These are phyloP conservation scores for Cordyceps javanica DNA, from an alignment of 2,329 filamentous ascomycete species.

Conservation along the genomic window DNA sequence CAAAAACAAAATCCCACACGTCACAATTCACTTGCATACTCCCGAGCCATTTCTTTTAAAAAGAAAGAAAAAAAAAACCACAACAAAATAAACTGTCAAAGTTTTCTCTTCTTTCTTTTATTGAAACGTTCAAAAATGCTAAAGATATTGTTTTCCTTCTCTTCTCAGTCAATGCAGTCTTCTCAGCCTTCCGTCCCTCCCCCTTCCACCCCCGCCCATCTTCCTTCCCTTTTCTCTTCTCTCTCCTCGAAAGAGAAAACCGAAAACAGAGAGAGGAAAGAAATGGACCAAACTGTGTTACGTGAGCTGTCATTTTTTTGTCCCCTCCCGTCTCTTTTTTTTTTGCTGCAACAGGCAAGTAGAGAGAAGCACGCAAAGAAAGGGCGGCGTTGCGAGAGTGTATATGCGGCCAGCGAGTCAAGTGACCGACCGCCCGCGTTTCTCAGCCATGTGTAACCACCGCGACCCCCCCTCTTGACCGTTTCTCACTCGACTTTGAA, in stretches of 20 bases:
- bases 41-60: no score
- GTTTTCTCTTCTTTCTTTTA: no score
- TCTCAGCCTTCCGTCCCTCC: neutral
- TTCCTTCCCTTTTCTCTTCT: neutral
- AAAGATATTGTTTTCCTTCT: no score
- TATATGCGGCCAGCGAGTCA: no score
- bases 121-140: no score
- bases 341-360: no score
- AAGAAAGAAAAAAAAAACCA: neutral
- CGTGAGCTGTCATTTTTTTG: slow-evolving; percentile 7
- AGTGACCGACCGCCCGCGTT: neutral
- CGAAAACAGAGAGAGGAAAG: neutral
- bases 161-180: neutral
- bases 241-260: neutral
- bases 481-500: no score
- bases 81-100: neutral
- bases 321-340: no score
- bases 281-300: neutral
- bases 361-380: no score
- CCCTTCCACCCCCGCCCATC: no score
- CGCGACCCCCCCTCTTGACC: neutral
- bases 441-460: neutral
- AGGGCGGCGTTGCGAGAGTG: no score
- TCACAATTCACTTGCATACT: slow-evolving; percentile 7
- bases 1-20: neutral